Evolutionary conservation across 2,329 filamentous ascomycete species (phyloP), one percentile per base, ranked within the genome.

Genomic region (Lachnum nothofagi): DNA sequence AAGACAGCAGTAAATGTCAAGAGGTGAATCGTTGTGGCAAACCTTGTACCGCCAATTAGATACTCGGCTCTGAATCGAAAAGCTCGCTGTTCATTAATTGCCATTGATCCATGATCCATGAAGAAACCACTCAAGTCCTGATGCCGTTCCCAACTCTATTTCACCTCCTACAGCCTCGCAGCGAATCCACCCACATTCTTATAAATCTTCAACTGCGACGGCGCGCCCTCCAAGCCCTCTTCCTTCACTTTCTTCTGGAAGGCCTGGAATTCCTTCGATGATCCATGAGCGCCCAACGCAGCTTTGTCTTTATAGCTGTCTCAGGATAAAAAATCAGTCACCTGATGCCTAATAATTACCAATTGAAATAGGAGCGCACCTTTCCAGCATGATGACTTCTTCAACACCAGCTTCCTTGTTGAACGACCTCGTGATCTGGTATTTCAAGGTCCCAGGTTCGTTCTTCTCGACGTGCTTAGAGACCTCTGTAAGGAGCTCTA

Each of bases 371-470:
- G n/a, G n/a, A 43, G 45, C 48, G 14, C 40, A 63, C 63, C 41
- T 63, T 49, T 65, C 63, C 25, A 64, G 4, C 59, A 64, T 51
- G 31, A 65, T 52, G 1, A 65, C 42, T 37, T 63, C 55, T 16
- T 62, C 59, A 22, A 49, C 44, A 4, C 61, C 62, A n/a, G 49
- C 50, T 33, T 60, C 54, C 24, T 58, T 58, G 20, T 62, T 60
- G 7, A 57, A 49, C 23, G 57, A 53, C 14, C 55, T 47, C 1
- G 50, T 46, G 23, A 63, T 53, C 19, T 61, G 47, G 42, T 64
- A 65, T 47, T 47, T 60, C 40, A 60, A 45, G 7, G 58, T 62
- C 5, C 53, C 55, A 2, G 61, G 61, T 23, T 65, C 63, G 29
- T 58, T 60, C 8, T 49, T 43, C 24, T 63, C 45, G 1, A 60